Evolutionary conservation across 2,329 filamentous ascomycete genomes (phyloP).

Genomic region (Xylaria sp.): DNA sequence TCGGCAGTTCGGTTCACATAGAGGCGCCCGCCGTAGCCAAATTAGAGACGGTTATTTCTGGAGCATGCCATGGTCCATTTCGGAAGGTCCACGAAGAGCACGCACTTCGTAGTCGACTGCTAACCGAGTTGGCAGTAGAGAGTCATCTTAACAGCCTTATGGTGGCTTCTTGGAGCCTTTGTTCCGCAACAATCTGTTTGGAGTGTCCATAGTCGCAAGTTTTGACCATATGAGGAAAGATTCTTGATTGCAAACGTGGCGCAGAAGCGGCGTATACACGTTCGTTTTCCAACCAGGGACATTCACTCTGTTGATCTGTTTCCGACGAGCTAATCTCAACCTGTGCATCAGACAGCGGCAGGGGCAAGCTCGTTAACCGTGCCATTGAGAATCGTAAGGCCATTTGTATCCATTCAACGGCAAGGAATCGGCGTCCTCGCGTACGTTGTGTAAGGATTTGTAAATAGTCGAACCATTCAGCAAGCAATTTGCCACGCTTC

Average conservation of each 20-base stretch:
- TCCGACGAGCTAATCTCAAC: background rate
- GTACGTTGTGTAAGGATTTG: background rate
- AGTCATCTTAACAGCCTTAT: too few species aligned
- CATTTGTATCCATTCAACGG: background rate
- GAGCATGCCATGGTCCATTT: too few species aligned
- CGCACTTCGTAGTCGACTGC: too few species aligned
- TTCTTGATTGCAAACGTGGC: background rate
- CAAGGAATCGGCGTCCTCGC: background rate
- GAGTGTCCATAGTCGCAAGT: background rate
- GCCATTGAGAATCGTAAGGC: background rate
- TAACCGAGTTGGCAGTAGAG: too few species aligned
- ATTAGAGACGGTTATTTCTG: background rate
- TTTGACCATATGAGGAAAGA: background rate
- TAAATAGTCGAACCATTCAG: background rate
- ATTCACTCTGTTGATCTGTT: too few species aligned
- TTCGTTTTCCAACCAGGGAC: background rate
- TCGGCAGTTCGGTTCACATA: background rate
- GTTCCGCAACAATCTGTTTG: too few species aligned
- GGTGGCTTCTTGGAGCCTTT: too few species aligned
- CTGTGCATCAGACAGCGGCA: background rate
- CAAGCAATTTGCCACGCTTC: too few species aligned
- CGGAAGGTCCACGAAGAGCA: too few species aligned
- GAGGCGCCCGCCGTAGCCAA: background rate
- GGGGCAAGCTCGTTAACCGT: background rate
- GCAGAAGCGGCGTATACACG: background rate